Conservation (phyloP, 164 flowering plant genomes). For the Hamamelis virginiana region DNA sequence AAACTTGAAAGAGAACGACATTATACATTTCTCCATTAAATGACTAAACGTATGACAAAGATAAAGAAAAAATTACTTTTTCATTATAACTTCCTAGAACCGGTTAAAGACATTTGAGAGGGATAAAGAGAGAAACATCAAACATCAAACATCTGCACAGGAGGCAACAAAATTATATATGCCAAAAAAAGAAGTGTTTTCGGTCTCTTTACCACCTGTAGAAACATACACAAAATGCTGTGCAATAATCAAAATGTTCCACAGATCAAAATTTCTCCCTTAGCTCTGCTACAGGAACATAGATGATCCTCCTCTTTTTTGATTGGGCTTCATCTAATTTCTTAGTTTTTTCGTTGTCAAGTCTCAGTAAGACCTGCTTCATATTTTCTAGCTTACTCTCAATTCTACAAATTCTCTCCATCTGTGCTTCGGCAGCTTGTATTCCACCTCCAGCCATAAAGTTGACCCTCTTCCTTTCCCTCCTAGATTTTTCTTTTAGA, state of each 20-base stretch:
- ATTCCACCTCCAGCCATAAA: slow-evolving; percentile 11
- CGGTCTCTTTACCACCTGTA: background rate
- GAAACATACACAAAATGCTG: background rate
- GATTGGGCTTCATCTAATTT: slow-evolving; percentile 17
- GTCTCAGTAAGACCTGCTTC: slow-evolving; percentile 33
- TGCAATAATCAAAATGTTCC: background rate
- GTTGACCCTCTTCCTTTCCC: slow-evolving; percentile 21
- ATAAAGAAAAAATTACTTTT: too few species aligned
- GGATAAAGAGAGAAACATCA: background rate
- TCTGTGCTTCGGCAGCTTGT: slow-evolving; percentile 43
- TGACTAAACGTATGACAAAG: too few species aligned
- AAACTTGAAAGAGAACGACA: too few species aligned
- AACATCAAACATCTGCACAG: background rate
- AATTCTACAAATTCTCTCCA: slow-evolving; percentile 71
- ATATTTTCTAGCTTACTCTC: slow-evolving; percentile 43
- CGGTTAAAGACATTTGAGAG: too few species aligned
- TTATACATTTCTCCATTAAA: too few species aligned
- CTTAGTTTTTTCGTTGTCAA: slow-evolving; percentile 22
- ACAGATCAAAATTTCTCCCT: slow-evolving; percentile 47
- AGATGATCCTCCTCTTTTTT: slow-evolving; percentile 34
- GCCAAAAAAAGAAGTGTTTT: background rate
- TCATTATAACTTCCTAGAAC: too few species aligned
- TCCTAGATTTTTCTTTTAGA: slow-evolving; percentile 25
- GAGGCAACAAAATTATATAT: background rate
- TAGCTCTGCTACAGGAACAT: slow-evolving; percentile 75